Evolutionary conservation across 1,284 basidiomycete genomes (phyloP), one percentile per base, ranked within the genome.

Genomic region (Tremellales sp.): DNA sequence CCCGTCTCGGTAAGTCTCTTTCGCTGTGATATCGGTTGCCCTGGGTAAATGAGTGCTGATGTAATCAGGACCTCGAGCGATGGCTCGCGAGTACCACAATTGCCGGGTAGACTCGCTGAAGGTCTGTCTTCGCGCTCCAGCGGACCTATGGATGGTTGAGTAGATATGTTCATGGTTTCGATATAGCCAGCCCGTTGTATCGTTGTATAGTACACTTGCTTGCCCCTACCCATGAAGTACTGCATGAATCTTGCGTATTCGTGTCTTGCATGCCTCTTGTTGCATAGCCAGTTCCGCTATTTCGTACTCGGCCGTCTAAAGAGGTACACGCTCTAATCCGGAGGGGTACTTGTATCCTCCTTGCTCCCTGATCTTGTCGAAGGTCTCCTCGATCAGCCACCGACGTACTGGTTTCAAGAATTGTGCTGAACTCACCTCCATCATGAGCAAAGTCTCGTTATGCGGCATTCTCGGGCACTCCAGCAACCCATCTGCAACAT

Each of bases 311-410:
- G n/a, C n/a, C 27, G 23, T 11, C 36, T 43, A 48, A 44, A 49
- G 41, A 36, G 56, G 56, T 24, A 69, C 51, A 37, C 59, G 65
- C 57, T 75, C 73, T 49, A 75, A 52, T 3, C 66, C 68, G 22
- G 65, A 65, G 10, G 67, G 60, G 41, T 64, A 71, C 13, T 63
- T 48, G 52, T 72, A 71, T 17, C 60, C 62, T 13, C 71, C 68
- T 39, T 74, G 67, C 42, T 57, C 57, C 21, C 73, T 53, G 27
- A 73, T 65, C 49, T 70, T 57, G 52, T 75, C 74, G 31, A 75
- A 70, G 27, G 70, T 64, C 67, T 71, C 51, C 53, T 63, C 53
- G 35, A 54, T 55, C 35, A 62, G 45, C 2, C 52, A 36, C n/a
- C n/a, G n/a, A n/a, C n/a, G n/a, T 4, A 58, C 13, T 21, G 10